These are phyloP conservation scores for Aciculoconidium aculeatum DNA, from an alignment of 805 yeast genomes.

Conservation along the genomic window DNA sequence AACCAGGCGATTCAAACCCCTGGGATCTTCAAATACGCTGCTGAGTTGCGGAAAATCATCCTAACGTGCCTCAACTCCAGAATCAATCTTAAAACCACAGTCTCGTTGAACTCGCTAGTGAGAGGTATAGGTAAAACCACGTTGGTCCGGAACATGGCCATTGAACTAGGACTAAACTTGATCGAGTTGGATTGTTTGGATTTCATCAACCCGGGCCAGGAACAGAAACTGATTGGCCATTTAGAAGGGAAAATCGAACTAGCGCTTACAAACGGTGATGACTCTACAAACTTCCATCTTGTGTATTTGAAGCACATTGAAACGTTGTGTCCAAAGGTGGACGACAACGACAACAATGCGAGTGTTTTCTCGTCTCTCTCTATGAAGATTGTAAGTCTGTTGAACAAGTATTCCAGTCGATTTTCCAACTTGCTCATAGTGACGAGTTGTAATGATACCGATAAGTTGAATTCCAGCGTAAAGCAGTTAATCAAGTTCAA, in stretches of 20 bases:
- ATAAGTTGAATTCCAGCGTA: constrained; percentile 57
- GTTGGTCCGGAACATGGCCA: constrained; percentile 48
- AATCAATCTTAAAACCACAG: constrained; percentile 48
- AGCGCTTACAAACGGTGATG: constrained; percentile 33
- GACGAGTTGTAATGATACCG: constrained; percentile 68
- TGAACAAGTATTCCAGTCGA: constrained; percentile 47
- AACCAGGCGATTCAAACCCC: constrained; percentile 13
- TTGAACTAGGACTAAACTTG: constrained; percentile 58
- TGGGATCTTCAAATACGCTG: constrained; percentile 41
- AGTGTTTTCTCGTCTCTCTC: constrained; percentile 38
- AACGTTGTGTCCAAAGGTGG: constrained; percentile 58
- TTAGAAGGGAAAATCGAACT: constrained; percentile 73
- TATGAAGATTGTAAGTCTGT: constrained; percentile 50
- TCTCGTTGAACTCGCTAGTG: constrained; percentile 61
- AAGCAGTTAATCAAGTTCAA: constrained; percentile 74
- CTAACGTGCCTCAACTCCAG: constrained; percentile 42
- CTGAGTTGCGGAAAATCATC: constrained; percentile 48
- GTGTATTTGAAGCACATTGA: constrained; percentile 71
- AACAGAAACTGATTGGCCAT: constrained; percentile 71
- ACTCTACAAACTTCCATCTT: constrained; percentile 29
- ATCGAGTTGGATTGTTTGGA: constrained; percentile 68
- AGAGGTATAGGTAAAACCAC: constrained; percentile 79
- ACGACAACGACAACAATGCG: constrained; percentile 47
- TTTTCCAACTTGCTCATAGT: constrained; percentile 43
- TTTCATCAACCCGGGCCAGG: constrained; percentile 62